Evolutionary conservation across 768 basidiomycete species (phyloP).

Genomic region (Pleurotus sapidus): DNA sequence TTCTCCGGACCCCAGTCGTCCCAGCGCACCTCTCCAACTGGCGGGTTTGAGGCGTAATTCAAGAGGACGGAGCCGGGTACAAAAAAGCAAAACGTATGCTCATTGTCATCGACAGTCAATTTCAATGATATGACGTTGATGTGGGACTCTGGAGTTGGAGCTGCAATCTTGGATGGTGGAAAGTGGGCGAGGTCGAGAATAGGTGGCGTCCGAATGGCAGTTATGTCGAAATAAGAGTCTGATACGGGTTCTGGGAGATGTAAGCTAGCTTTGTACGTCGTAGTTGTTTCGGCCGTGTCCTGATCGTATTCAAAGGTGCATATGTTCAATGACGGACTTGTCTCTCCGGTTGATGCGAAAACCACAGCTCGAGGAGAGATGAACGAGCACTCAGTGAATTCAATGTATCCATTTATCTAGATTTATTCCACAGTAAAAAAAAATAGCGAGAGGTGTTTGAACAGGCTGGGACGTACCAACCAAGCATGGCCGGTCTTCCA

Average conservation of each 20-base stretch:
- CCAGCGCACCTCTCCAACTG: constrained; percentile 8
- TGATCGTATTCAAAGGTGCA: constrained; percentile 31
- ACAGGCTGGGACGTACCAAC: constrained; percentile 30
- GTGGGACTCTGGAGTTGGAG: constrained; percentile 13
- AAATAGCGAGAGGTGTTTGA: neutral
- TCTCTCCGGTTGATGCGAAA: constrained; percentile 27
- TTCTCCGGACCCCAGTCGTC: constrained; percentile 13
- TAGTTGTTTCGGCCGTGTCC: neutral
- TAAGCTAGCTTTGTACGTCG: constrained; percentile 12
- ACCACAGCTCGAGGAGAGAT: constrained; percentile 40
- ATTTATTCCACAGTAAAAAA: neutral
- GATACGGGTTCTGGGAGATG: constrained; percentile 12
- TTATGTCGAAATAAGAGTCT: constrained; percentile 12
- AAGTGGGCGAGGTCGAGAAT: constrained; percentile 20
- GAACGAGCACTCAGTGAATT: constrained; percentile 44
- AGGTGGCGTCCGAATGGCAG: constrained; percentile 30
- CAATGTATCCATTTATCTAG: constrained; percentile 13
- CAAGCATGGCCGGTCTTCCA: constrained; percentile 44
- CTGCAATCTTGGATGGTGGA: constrained; percentile 19
- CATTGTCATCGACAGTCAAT: neutral
- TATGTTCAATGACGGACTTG: constrained; percentile 37
- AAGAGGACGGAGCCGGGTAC: constrained; percentile 12
- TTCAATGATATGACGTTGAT: constrained; percentile 7
- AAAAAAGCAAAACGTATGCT: constrained; percentile 9
- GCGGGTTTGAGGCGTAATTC: neutral